Evolutionary conservation across 2,329 filamentous ascomycete species (phyloP), one percentile per base, ranked within the genome.

Genomic region (Parastagonospora nodorum): DNA sequence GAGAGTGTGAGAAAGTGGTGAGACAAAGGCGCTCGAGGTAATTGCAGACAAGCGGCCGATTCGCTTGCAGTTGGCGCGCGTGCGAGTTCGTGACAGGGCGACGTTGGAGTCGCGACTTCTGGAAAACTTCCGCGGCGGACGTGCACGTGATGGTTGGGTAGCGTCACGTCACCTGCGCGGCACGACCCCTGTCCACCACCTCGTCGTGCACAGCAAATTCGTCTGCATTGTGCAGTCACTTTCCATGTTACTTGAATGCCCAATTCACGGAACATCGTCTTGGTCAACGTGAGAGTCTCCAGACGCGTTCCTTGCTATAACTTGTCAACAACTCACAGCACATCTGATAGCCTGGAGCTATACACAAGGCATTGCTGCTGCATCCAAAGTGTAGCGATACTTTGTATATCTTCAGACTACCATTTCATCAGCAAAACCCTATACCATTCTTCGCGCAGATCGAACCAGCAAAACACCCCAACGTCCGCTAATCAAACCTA

Each of bases 71-170:
- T 37, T 45, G 51, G 32, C 44, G 44, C 28, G 38, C 42, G 50
- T 35, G 24, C 36, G 50, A 57, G 51, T 56, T 53, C 58, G 48
- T 40, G 50, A 45, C 47, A 40, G 42, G 37, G 39, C 9, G 55
- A 53, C 36, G 48, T 44, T 42, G 57, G 19, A 24, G 16, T 60
- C 57, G 58, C 59, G 57, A 53, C 53, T 57, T 41, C 50, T 49
- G 48, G 44, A 49, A 51, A 54, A 51, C 41, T 57, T 54, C 44
- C 50, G 45, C 43, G 36, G 44, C 54, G 47, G 44, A 52, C 15
- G 45, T 47, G 56, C 53, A 37, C 41, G 5, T 19, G 19, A 32
- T 30, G 45, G 11, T 2, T 4, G 24, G 41, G 43, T 42, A 42
- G 28, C 15, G 41, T 27, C 45, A 40, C 8, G 39, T 53, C 55